phyloP scores from a whole-genome alignment of 106 monocot species.

The Acanthochlamys bracteata region DNA sequence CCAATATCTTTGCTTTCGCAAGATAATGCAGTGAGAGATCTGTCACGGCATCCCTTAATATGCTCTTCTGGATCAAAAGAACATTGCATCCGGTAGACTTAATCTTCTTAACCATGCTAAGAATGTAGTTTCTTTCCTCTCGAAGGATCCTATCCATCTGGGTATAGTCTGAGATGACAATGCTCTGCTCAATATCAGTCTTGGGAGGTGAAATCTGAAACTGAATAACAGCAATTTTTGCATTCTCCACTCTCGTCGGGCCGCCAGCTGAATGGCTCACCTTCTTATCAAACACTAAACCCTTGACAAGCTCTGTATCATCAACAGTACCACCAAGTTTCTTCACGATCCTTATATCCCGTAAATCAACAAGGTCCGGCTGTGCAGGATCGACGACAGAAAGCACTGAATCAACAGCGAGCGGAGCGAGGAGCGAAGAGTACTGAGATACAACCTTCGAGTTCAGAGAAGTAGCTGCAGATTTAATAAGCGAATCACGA shows the following conservation, averaged over 20 bases:
- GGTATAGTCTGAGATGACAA: constrained; percentile 79
- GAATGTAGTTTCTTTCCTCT: constrained; percentile 85
- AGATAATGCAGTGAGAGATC: constrained; percentile 91
- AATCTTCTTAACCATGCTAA: constrained; percentile 93
- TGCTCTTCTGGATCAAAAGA: constrained; percentile 91
- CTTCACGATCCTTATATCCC: constrained; percentile 73
- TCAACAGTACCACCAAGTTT: constrained; percentile 93
- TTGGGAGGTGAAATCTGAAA: constrained; percentile 97
- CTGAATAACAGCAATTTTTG: constrained; percentile 90
- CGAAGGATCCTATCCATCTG: constrained; percentile 94
- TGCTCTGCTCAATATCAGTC: constrained; percentile 94
- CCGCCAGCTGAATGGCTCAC: constrained; percentile 76
- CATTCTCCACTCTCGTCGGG: constrained; percentile 73
- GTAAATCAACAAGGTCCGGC: constrained; percentile 78
- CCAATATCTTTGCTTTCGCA: constrained; percentile 87
- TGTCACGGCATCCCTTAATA: constrained; percentile 89
- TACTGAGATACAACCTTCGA: constrained; percentile 91
- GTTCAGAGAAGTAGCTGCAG: constrained; percentile 86
- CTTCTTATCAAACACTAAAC: constrained; percentile 89
- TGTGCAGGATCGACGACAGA: constrained; percentile 69
- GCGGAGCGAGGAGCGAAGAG: constrained; percentile 84
- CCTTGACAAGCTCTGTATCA: constrained; percentile 72
- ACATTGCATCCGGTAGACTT: constrained; percentile 81
- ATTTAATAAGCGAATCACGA: constrained; percentile 75
- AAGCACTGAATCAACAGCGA: constrained; percentile 75